Evolutionary conservation across 441 rosid species (phyloP).

Genomic region (Populus hybrid): DNA sequence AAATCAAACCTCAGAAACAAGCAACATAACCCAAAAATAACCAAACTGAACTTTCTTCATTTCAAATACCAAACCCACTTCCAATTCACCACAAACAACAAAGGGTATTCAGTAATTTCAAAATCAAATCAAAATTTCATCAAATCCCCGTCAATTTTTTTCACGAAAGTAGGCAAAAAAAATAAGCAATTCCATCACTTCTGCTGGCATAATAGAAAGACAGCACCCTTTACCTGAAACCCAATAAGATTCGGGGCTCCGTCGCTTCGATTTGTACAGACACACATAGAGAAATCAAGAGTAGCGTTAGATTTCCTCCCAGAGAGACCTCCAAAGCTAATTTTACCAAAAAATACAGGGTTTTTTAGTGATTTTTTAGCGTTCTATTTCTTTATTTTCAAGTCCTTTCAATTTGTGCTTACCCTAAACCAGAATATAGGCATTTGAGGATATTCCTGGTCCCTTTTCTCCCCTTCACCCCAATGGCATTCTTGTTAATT

Average conservation of each 20-base stretch:
- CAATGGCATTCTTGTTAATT: conserved; percentile 30
- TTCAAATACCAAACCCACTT: conserved; percentile 22
- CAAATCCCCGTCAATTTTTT: background rate
- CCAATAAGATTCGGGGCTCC: conserved; percentile 22
- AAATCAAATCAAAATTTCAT: conserved; percentile 13
- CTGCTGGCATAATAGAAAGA: background rate
- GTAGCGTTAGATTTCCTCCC: conserved; percentile 24
- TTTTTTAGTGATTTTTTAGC: background rate
- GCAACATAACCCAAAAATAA: conserved; percentile 3
- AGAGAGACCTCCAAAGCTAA: conserved; percentile 13
- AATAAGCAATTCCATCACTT: background rate
- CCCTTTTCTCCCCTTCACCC: background rate
- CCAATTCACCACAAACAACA: conserved; percentile 13
- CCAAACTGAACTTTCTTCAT: conserved; percentile 10
- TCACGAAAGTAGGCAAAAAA: background rate
- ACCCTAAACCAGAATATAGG: conserved; percentile 19
- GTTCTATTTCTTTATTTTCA: background rate
- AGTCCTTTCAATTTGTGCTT: background rate
- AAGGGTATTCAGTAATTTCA: conserved; percentile 18
- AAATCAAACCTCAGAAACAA: conserved; percentile 6
- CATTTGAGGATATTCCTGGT: conserved; percentile 14
- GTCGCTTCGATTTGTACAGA: conserved; percentile 16
- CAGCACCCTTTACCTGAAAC: conserved; percentile 29
- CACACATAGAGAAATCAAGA: background rate
- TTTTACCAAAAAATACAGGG: background rate